These are phyloP conservation scores for Ogataea nitratoaversa DNA, from an alignment of 805 yeast species.

Conservation along the genomic window DNA sequence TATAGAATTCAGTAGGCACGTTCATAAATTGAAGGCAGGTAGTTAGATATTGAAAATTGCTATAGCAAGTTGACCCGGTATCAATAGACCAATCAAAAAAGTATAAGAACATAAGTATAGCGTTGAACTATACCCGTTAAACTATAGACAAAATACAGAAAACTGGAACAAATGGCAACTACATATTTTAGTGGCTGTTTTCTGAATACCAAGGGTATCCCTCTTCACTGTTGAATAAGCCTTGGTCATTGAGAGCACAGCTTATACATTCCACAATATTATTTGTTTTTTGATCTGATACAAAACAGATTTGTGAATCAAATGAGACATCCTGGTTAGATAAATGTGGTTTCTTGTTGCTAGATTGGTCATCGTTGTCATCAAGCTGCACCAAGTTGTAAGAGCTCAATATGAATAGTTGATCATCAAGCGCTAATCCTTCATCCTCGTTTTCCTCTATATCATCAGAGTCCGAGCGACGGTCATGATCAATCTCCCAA, in stretches of 20 bases:
- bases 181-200: background rate
- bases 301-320: conserved; percentile 20
- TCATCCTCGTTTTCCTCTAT: conserved; percentile 17
- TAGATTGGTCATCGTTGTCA: conserved; percentile 7
- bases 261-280: conserved; percentile 11
- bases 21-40: too few relatives aligned
- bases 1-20: too few relatives aligned
- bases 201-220: conserved; percentile 1
- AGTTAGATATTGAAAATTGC: too few relatives aligned
- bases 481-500: background rate
- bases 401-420: conserved; percentile 13
- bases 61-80: too few relatives aligned
- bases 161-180: too few relatives aligned
- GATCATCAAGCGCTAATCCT: conserved; percentile 11
- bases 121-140: too few relatives aligned
- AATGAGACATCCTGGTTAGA: conserved; percentile 12
- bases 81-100: too few relatives aligned
- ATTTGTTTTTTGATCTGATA: conserved; percentile 13
- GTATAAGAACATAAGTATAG: too few relatives aligned
- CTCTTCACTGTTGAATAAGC: conserved; percentile 4
- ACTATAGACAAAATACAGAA: too few relatives aligned
- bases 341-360: conserved; percentile 4
- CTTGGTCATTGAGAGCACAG: conserved; percentile 19
- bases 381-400: conserved; percentile 15
- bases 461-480: conserved; percentile 12